Evolutionary conservation across 495 filamentous ascomycete genomes (phyloP), one percentile per base, ranked within the genome.

Genomic region (Penicillium pulvis): DNA sequence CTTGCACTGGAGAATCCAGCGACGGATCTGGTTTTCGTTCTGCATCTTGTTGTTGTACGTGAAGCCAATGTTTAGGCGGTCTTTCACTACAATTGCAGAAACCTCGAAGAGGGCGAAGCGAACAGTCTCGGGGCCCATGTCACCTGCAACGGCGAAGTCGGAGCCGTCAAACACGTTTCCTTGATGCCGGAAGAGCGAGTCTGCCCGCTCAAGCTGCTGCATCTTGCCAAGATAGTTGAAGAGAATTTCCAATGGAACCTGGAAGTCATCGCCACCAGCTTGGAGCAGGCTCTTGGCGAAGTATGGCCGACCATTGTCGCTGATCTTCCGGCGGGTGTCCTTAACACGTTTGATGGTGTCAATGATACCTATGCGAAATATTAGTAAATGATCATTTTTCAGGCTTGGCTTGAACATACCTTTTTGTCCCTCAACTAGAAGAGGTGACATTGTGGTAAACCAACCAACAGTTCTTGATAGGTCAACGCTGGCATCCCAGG

Each of bases 21-120:
- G 67, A 14, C 72, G 65, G 54, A 91, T 86, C 23, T 80, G 77
- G 6, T 70, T 55, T 46, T 83, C 79, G 45, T 83, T 82, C 43
- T 78, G 78, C 68, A 85, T 87, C 51, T 81, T 77, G 30, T 75
- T 71, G 65, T 82, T 87, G 66, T 85, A 89, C 1, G 81, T 74
- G 63, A 90, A 85, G 11, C 82, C 82, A 49, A 90, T 65, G 45
- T 82, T 83, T 12, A 87, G 77, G 44, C 74, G 77, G 12, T 83
- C 85, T 49, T 88, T 80, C 36, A 84, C 71, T 14, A 89, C 76
- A 50, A 83, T 77, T 4, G 80, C 82, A 14, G 78, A 83, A 28
- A 88, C 68, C 62, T 90, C 88, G 46, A 91, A 86, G 0, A 90
- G 68, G 1, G 86, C 82, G 36, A 89, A 82, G 31, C 88, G 80